phyloP scores from a whole-genome alignment of 148 eudicot genomes.

The Pouteria glomerata region DNA sequence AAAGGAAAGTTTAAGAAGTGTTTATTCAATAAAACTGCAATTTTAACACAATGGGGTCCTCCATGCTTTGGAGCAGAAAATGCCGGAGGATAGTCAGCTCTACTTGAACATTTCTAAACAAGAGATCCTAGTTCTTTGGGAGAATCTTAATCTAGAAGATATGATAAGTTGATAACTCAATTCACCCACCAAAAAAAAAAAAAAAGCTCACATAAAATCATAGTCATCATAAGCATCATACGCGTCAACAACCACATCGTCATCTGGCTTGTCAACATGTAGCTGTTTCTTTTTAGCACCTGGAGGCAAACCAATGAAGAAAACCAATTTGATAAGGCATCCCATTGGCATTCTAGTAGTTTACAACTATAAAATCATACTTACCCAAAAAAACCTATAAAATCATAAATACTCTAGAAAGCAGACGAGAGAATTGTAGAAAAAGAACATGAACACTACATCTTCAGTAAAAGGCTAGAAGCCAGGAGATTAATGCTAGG shows the following conservation, averaged over 20 bases:
- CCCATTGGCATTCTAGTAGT: no score
- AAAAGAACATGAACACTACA: neutral
- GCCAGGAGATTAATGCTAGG: no score
- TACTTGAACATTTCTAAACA: neutral
- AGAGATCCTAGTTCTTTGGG: neutral
- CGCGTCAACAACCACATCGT: slow-evolving; percentile 46
- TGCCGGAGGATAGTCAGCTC: slow-evolving; percentile 9
- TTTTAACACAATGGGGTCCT: neutral
- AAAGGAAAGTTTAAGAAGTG: neutral
- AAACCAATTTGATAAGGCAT: neutral
- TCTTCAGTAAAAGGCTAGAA: neutral
- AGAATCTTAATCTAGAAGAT: no score
- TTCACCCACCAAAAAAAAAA: no score
- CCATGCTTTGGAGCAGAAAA: slow-evolving; percentile 8
- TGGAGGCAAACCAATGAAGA: slow-evolving; percentile 17
- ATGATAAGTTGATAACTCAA: neutral
- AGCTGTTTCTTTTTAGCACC: slow-evolving; percentile 85
- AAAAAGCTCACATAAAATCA: slow-evolving; percentile 72
- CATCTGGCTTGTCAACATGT: slow-evolving; percentile 73
- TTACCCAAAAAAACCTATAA: no score
- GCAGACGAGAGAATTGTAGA: neutral
- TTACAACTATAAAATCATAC: neutral
- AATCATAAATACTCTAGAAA: no score
- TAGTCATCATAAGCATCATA: slow-evolving; percentile 68
- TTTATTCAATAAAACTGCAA: slow-evolving; percentile 5